Evolutionary conservation across 768 basidiomycete species (phyloP).

Genomic region (Auricularia heimuer): DNA sequence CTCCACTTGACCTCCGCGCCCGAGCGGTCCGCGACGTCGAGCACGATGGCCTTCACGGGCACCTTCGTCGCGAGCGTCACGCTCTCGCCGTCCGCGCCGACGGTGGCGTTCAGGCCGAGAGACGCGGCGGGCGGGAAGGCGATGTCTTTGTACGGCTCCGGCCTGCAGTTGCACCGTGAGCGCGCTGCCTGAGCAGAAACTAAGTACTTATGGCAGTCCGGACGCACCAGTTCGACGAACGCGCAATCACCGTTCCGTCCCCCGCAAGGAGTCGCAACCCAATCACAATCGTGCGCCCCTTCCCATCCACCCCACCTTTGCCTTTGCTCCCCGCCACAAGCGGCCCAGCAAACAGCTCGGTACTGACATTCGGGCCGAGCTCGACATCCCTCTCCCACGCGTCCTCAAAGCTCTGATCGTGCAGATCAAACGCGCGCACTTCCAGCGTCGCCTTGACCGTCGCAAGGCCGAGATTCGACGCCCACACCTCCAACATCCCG

Average conservation of each 20-base stretch:
- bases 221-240: conserved; percentile 62
- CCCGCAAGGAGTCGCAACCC: conserved; percentile 57
- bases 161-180: conserved; percentile 4
- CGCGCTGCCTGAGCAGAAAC: too few species aligned
- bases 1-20: conserved; percentile 21
- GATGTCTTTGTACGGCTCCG: conserved; percentile 34
- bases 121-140: conserved; percentile 20
- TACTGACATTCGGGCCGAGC: conserved; percentile 65
- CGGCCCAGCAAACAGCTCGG: conserved; percentile 65
- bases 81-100: conserved; percentile 42
- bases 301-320: conserved; percentile 21
- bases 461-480: conserved; percentile 62
- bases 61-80: conserved; percentile 40
- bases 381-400: conserved; percentile 38
- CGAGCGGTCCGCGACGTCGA: conserved; percentile 18
- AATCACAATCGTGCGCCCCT: conserved; percentile 37
- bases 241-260: conserved; percentile 46
- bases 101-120: conserved; percentile 12
- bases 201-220: neutral
- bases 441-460: conserved; percentile 54
- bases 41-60: conserved; percentile 31
- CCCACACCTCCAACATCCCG: conserved; percentile 68
- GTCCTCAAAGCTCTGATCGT: conserved; percentile 50
- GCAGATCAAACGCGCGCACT: conserved; percentile 53
- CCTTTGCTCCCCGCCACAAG: conserved; percentile 55